Base-by-base conservation (phyloP, 1,139 yeast genomes). In the Blastobotrys petasosporus region DNA sequence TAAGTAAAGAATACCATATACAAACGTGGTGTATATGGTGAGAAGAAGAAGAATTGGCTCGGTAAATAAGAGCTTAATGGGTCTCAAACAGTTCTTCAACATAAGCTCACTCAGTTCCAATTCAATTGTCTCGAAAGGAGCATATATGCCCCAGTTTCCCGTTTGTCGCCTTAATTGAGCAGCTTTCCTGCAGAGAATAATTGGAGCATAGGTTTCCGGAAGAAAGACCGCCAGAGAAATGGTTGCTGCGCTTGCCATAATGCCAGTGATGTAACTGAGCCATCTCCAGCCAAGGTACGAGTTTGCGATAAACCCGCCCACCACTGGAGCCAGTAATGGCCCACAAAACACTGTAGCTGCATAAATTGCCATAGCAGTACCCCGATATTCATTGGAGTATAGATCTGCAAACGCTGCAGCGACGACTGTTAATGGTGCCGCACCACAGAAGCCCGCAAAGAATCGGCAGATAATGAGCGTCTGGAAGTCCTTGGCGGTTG, bases 1-100 rank as follows among this genome's bases (percentile, higher is more conserved):
- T 56, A 86, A 65, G 62, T 87, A 87, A n/a, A 85, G 67, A 63
- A 87, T 80, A 54, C 94, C 95, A 63, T 86, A 87, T 51, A 86
- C 80, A 64, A 87, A 85, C 2, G 95, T 82, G 60, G 82, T 84
- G 70, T 86, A 87, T 39, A 86, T 58, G 31, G 90, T 76, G 50
- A 86, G 67, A 43, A 82, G 67, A 32, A 85, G 70, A 53, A 86
- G 66, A 49, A 85, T 81, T 37, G 94, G 94, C 64, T 86, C 95
- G 8, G 75, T 69, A 51, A 77, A 64, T 52, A 86, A 69, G 86
- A 86, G 80, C 23, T 62, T 62, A 15, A 85, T 44, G 4, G 95
- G 95, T 66, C 94, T 76, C 4, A 82, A 60, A 39, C 86, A 63
- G 57, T 82, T 85, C 59, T 82, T 83, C 55, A 82, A 79, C 28